Evolutionary conservation across 331 rosid genomes (phyloP).

Genomic region (Telfairia occidentalis): DNA sequence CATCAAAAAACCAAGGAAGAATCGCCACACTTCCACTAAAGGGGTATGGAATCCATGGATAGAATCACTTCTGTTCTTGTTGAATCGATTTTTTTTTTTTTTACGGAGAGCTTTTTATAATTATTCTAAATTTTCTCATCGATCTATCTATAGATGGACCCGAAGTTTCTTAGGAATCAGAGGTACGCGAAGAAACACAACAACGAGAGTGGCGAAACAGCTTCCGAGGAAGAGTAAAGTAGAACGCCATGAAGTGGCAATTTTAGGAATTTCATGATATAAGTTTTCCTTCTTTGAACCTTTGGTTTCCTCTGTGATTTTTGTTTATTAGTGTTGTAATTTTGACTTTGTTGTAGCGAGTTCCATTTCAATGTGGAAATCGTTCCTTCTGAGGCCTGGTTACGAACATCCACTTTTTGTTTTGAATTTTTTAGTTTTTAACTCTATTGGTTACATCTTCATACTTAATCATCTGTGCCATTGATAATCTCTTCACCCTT

Average conservation of each 20-base stretch:
- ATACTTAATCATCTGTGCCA: background rate
- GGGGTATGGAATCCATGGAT: conserved; percentile 33
- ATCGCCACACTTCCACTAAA: conserved; percentile 94
- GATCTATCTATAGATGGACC: conserved; percentile 60
- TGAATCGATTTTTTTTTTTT: background rate
- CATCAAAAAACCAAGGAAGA: conserved; percentile 89
- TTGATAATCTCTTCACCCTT: background rate
- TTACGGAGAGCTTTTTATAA: background rate
- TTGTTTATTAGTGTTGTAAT: background rate
- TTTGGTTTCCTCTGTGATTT: background rate
- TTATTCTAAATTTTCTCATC: background rate
- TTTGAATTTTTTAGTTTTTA: background rate
- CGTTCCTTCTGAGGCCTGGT: background rate
- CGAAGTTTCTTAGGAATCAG: conserved; percentile 95
- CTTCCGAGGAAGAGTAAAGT: conserved; percentile 51
- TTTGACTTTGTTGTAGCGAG: background rate
- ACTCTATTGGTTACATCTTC: background rate
- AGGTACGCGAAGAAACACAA: conserved; percentile 99
- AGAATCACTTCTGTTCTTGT: background rate
- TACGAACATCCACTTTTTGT: background rate
- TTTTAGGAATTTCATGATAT: background rate
- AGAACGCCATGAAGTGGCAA: background rate
- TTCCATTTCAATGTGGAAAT: background rate
- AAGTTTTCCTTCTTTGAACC: background rate
- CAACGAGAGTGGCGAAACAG: conserved; percentile 43